These are phyloP conservation scores for Hypseocharis bilobata DNA, from an alignment of 441 rosid species.

Conservation along the genomic window DNA sequence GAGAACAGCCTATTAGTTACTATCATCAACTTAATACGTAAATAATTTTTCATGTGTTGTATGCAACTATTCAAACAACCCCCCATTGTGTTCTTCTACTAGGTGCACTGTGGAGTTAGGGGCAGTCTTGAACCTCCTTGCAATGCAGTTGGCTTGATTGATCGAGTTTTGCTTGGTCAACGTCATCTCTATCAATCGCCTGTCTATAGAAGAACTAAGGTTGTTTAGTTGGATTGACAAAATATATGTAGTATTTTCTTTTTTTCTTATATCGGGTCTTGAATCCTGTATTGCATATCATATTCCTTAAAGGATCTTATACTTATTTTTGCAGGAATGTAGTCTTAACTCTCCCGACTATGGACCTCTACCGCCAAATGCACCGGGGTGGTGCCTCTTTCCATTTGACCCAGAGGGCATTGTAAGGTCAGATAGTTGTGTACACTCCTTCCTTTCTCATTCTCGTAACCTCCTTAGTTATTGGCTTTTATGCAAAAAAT, in stretches of 20 bases:
- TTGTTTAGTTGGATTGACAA: constrained; percentile 11
- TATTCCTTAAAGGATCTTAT: neutral
- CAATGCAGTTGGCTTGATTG: constrained; percentile 51
- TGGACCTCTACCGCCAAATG: constrained; percentile 47
- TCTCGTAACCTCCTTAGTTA: neutral
- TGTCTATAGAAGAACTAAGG: constrained; percentile 50
- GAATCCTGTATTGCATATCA: neutral
- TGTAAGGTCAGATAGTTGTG: constrained; percentile 32
- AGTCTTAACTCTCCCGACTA: constrained; percentile 58
- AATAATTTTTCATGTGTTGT: neutral
- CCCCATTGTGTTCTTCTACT: neutral
- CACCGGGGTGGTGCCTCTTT: constrained; percentile 57
- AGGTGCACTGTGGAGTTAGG: constrained; percentile 50
- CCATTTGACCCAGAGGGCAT: constrained; percentile 65
- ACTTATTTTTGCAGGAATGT: constrained; percentile 36
- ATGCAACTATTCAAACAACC: constrained; percentile 11
- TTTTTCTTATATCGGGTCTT: neutral
- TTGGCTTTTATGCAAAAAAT: too few species aligned
- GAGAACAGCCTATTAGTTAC: constrained; percentile 2
- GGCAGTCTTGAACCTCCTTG: constrained; percentile 60
- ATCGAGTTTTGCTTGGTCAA: constrained; percentile 44
- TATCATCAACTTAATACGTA: neutral
- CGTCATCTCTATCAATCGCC: constrained; percentile 48
- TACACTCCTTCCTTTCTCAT: neutral
- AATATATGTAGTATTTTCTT: too few species aligned